phyloP scores from a whole-genome alignment of 257 asterid species.

The Ilex asprella region DNA sequence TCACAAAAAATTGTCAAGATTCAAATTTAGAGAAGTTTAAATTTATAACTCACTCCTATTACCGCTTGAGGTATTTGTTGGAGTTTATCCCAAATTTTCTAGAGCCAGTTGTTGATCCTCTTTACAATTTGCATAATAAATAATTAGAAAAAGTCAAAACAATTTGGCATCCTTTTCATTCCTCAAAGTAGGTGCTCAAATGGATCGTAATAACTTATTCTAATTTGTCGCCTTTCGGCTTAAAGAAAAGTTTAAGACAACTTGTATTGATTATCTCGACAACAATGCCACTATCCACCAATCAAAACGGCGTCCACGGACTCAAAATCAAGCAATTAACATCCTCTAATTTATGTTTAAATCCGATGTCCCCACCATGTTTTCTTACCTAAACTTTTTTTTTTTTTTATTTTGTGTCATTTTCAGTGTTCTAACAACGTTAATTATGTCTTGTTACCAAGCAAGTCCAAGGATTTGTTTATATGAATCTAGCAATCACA shows the following conservation, averaged over 20 bases:
- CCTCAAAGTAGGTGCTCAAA: conserved; percentile 7
- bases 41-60: too few relatives aligned
- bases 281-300: conserved; percentile 18
- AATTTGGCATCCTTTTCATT: not conserved
- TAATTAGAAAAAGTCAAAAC: not conserved
- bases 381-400: conserved; percentile 20
- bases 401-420: too few relatives aligned
- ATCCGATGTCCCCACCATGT: conserved; percentile 40
- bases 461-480: conserved; percentile 28
- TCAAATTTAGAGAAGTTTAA: too few relatives aligned
- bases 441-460: conserved; percentile 14
- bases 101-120: too few relatives aligned
- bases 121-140: too few relatives aligned
- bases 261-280: conserved; percentile 29
- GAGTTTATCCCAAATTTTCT: too few relatives aligned
- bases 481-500: conserved; percentile 10
- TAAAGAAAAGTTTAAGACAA: conserved; percentile 4
- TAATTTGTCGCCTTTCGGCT: conserved; percentile 19
- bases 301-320: conserved; percentile 29
- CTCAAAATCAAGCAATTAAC: conserved; percentile 20
- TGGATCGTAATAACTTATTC: conserved; percentile 4
- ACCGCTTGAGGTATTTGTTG: too few relatives aligned
- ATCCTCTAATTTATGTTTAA: conserved; percentile 23
- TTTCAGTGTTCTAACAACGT: conserved; percentile 15
- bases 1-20: too few relatives aligned